Conservation (phyloP, 2,329 filamentous ascomycete genomes). For the Aspergillus tubingensis region DNA sequence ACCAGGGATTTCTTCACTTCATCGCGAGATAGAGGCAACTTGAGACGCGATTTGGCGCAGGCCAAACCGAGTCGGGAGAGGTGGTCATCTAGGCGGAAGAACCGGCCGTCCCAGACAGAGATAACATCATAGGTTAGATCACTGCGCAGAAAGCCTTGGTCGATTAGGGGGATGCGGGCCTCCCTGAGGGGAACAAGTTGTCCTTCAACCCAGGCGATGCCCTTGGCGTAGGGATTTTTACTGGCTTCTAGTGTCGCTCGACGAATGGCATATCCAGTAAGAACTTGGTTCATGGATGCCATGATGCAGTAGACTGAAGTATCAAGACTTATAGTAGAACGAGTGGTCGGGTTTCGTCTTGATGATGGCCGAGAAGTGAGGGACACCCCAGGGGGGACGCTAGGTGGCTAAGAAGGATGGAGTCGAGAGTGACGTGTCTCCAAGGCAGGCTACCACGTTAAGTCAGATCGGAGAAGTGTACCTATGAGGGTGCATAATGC, state of each 20-base stretch:
- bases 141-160: conserved; percentile 29
- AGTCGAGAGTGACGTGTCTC: background rate
- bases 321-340: too few species aligned
- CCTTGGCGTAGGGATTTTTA: conserved; percentile 45
- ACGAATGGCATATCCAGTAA: conserved; percentile 40
- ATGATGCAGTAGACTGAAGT: background rate
- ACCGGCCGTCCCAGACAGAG: conserved; percentile 54
- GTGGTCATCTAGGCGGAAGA: conserved; percentile 56
- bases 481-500: background rate
- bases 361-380: background rate
- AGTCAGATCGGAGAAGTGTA: background rate
- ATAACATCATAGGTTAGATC: conserved; percentile 57
- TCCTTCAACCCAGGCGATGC: conserved; percentile 53
- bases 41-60: conserved; percentile 47
- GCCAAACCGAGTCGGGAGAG: conserved; percentile 47
- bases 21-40: background rate
- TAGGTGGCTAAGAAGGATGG: background rate
- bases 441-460: background rate
- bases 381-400: background rate
- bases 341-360: background rate
- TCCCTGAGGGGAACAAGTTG: conserved; percentile 45
- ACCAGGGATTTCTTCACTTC: background rate
- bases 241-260: conserved; percentile 33
- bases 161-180: conserved; percentile 28
- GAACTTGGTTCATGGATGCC: conserved; percentile 25